A percentile compares a stretch with the other conserved stretches of the same genome.
phyloP scores from a whole-genome alignment of 108 stramenopile genomes.

The Fistulifera solaris region DNA sequence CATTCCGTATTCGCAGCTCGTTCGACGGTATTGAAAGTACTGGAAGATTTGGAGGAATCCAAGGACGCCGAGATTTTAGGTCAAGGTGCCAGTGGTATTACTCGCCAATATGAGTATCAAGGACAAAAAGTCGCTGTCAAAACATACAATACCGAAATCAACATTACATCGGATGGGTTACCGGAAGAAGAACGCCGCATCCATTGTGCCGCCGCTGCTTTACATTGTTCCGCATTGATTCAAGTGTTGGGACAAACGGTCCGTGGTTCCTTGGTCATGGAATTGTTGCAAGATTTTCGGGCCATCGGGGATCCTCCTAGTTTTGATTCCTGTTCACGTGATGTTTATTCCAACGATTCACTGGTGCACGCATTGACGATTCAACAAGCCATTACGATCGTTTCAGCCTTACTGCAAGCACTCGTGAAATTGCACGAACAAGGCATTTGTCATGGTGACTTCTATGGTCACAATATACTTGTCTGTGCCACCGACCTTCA shows the following conservation, averaged over 20 bases:
- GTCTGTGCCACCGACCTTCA: conserved; percentile 1
- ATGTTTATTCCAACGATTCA: conserved; percentile 32
- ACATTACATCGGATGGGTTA: conserved; percentile 52
- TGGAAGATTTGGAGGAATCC: neutral
- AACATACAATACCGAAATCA: conserved; percentile 24
- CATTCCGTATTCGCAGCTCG: neutral
- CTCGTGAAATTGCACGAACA: conserved; percentile 28
- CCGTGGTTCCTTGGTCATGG: conserved; percentile 45
- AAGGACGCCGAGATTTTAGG: conserved; percentile 26
- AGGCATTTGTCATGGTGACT: conserved; percentile 62
- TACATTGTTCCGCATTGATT: conserved; percentile 17
- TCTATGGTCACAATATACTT: conserved; percentile 67
- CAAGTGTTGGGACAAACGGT: conserved; percentile 37
- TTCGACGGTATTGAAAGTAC: neutral
- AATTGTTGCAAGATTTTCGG: conserved; percentile 31
- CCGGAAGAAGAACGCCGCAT: conserved; percentile 43
- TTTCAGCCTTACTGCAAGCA: conserved; percentile 19
- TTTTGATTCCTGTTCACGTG: conserved; percentile 47
- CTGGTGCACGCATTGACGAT: neutral
- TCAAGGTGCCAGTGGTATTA: conserved; percentile 48
- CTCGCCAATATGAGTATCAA: conserved; percentile 14
- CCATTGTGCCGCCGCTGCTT: conserved; percentile 17
- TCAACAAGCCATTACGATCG: conserved; percentile 19
- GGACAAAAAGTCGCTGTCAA: conserved; percentile 7
- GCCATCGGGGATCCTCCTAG: conserved; percentile 54